Evolutionary conservation across 2,329 filamentous ascomycete genomes (phyloP).

Genomic region (Thelonectria olida): DNA sequence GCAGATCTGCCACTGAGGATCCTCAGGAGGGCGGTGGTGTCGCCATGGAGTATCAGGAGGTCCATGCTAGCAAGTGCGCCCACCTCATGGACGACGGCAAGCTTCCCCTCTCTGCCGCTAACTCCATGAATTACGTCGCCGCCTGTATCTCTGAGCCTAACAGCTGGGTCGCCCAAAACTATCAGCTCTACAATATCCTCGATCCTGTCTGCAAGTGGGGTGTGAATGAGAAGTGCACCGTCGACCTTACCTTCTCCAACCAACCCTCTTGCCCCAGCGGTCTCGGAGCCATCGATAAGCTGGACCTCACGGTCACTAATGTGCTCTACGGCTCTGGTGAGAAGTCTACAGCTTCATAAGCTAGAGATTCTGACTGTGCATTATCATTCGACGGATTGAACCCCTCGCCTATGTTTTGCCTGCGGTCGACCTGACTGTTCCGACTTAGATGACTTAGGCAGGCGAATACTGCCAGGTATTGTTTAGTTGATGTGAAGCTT

Average conservation of each 20-base stretch:
- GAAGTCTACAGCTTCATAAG: too few relatives aligned
- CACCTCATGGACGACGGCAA: conserved; percentile 59
- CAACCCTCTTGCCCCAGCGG: conserved; percentile 59
- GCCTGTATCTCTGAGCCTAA: conserved; percentile 54
- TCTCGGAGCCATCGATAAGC: conserved; percentile 47
- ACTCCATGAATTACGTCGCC: conserved; percentile 65
- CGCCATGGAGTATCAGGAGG: conserved; percentile 59
- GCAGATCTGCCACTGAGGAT: conserved; percentile 55
- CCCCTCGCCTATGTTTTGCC: too few relatives aligned
- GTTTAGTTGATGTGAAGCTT: too few relatives aligned
- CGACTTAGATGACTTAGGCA: too few relatives aligned
- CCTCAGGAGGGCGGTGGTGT: conserved; percentile 61
- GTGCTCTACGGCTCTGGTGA: conserved; percentile 62
- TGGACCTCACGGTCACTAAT: conserved; percentile 55
- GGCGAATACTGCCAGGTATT: too few relatives aligned
- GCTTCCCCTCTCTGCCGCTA: conserved; percentile 63
- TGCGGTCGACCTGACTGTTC: too few relatives aligned
- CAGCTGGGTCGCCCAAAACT: conserved; percentile 63
- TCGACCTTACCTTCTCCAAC: conserved; percentile 59
- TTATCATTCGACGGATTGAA: too few relatives aligned
- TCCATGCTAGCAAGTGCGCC: conserved; percentile 58
- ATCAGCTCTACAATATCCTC: conserved; percentile 62
- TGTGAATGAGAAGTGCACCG: conserved; percentile 59
- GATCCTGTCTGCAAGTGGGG: conserved; percentile 61
- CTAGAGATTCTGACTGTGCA: too few relatives aligned